Evolutionary conservation across 331 rosid genomes (phyloP), one percentile per base, ranked within the genome.

Genomic region (Ulmus americana): DNA sequence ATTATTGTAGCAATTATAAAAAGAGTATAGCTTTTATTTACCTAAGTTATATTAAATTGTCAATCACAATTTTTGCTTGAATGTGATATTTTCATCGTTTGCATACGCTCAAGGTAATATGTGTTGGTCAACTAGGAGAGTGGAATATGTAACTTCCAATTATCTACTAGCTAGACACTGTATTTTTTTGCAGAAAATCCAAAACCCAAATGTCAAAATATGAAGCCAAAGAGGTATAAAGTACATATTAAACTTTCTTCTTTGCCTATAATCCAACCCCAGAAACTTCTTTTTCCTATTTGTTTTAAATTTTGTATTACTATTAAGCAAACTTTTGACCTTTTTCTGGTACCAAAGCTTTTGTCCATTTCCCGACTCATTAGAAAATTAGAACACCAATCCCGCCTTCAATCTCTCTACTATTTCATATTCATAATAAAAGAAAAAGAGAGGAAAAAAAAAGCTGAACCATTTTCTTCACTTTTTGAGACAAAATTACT

Each of bases 341-440:
- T 15, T 12, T 10, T 41, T 69, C 20, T 73, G 71, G 57, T 52
- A 66, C 55, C 62, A 59, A 65, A 65, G 44, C 45, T 55, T 68
- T 55, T 74, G 79, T 61, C 65, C 53, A 52, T 65, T 76, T 52
- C 65, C 70, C 61, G 77, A 67, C 40, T 45, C 70, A 7, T 43
- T 62, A 62, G 54, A 15, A 64, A 78, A 74, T 78, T 72, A 68
- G 70, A 80, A 76, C 90, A 86, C 77, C 84, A 85, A 85, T 88
- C 77, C 53, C 86, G 86, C 85, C 95, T 68, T 78, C 84, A 83
- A 78, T 85, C 69, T 70, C 60, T 67, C 57, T 39, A 39, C 64
- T 75, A 28, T 28, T 28, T 28, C 35, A 28, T 28, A 28, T 3
- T 28, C 3, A 28, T 28, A 28, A 28, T 28, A 28, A 52, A 16